These are phyloP conservation scores for Sarocladiaceae sp. DNA, from an alignment of 2,329 filamentous ascomycete genomes.

Conservation along the genomic window DNA sequence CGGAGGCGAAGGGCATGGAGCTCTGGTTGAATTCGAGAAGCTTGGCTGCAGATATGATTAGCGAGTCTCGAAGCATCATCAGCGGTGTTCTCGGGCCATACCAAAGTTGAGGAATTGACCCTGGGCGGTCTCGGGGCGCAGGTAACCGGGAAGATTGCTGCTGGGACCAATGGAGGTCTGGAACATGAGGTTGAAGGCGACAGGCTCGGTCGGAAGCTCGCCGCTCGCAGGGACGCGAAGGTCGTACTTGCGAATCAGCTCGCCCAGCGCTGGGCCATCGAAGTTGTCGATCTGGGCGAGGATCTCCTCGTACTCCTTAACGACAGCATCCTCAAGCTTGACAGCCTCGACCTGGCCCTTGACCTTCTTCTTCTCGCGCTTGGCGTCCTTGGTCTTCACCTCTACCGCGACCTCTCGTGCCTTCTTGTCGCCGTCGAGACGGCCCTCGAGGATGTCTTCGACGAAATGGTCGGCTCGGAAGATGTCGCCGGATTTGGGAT, in stretches of 20 bases:
- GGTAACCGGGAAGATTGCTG: conserved; percentile 78
- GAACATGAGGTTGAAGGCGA: conserved; percentile 99
- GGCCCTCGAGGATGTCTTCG: conserved; percentile 83
- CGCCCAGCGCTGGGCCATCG: conserved; percentile 77
- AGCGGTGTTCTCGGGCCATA: conserved; percentile 3
- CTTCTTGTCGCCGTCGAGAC: conserved; percentile 87
- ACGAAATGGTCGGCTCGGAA: conserved; percentile 95
- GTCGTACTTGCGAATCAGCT: conserved; percentile 86
- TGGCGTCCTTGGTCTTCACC: conserved; percentile 66
- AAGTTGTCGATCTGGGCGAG: conserved; percentile 96
- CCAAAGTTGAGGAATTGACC: conserved; percentile 94
- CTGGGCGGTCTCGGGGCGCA: conserved; percentile 93
- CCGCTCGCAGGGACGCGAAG: conserved; percentile 84
- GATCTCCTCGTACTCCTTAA: conserved; percentile 86
- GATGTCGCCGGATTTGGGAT: conserved; percentile 95
- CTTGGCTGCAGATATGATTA: conserved; percentile 50
- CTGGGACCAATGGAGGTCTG: conserved; percentile 91
- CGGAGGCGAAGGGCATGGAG: conserved; percentile 94
- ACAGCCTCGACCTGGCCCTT: conserved; percentile 78
- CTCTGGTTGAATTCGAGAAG: conserved; percentile 95
- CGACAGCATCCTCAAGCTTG: conserved; percentile 81
- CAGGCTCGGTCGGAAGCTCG: conserved; percentile 71
- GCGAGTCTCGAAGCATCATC: background rate
- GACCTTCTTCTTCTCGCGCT: conserved; percentile 83
- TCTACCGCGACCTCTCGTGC: conserved; percentile 73